Evolutionary conservation across 1,139 yeast species (phyloP).

Genomic region (Sugiyamaella grinbergsii): DNA sequence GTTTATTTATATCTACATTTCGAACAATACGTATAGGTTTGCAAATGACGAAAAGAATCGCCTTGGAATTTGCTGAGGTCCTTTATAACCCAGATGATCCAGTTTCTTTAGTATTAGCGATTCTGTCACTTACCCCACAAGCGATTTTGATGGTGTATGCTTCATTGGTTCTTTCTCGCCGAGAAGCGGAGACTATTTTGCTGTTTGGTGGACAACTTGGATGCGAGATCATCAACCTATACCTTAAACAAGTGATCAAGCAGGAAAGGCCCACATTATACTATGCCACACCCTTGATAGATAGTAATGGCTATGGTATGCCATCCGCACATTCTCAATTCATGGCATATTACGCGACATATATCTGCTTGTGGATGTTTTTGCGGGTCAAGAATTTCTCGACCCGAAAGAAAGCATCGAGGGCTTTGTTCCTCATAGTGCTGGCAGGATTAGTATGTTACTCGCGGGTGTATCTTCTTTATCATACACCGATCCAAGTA

Average conservation of each 20-base stretch:
- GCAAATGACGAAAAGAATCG: conserved; percentile 13
- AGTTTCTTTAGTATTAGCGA: conserved; percentile 64
- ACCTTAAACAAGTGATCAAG: conserved; percentile 62
- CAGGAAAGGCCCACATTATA: conserved; percentile 69
- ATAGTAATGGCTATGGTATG: conserved; percentile 78
- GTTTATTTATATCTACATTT: not conserved
- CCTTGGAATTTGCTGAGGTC: conserved; percentile 59
- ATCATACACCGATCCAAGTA: conserved; percentile 77
- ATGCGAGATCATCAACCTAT: conserved; percentile 71
- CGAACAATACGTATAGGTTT: not conserved
- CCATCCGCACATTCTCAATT: conserved; percentile 97
- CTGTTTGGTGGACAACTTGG: conserved; percentile 84
- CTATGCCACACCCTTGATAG: conserved; percentile 7
- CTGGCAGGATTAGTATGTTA: conserved; percentile 58
- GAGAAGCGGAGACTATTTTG: conserved; percentile 84
- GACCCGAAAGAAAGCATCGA: conserved; percentile 35
- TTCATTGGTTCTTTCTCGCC: conserved; percentile 76
- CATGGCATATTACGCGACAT: conserved; percentile 81
- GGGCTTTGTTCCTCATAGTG: conserved; percentile 31
- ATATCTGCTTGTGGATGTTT: conserved; percentile 55
- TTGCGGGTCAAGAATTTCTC: conserved; percentile 47
- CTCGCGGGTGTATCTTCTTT: conserved; percentile 76
- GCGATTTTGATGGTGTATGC: conserved; percentile 76
- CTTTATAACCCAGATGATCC: conserved; percentile 70
- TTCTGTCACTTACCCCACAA: conserved; percentile 81